These are phyloP conservation scores for Akanthomyces muscarius DNA, from an alignment of 2,329 filamentous ascomycete species.

Conservation along the genomic window DNA sequence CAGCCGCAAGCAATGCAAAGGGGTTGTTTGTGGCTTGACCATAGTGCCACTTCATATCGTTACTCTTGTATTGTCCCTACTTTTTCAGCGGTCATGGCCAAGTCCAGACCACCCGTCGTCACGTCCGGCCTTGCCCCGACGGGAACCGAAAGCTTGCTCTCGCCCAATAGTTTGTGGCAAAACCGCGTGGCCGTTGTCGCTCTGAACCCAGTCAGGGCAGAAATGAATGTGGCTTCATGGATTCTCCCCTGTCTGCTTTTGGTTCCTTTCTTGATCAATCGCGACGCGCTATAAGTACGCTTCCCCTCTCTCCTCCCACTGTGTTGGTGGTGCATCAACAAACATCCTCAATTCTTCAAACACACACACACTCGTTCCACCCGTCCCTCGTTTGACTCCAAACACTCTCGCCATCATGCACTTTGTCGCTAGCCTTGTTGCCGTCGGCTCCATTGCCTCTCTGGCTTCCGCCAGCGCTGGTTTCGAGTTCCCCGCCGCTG, in stretches of 20 bases:
- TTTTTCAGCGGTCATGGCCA: background rate
- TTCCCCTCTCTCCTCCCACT: conserved; percentile 1
- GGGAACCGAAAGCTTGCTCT: conserved; percentile 1
- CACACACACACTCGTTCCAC: conserved; percentile 2
- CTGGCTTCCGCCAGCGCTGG: conserved; percentile 23
- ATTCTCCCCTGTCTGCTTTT: background rate
- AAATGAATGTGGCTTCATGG: background rate
- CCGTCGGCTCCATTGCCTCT: conserved; percentile 29
- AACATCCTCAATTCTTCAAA: background rate
- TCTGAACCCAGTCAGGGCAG: background rate
- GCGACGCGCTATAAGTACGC: conserved; percentile 12
- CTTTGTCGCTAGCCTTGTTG: conserved; percentile 25
- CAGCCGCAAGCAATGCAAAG: background rate
- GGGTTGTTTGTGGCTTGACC: conserved; percentile 1
- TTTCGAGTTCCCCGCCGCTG: conserved; percentile 28
- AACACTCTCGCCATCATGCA: conserved; percentile 26
- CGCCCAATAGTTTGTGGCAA: too few relatives aligned
- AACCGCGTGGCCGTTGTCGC: background rate
- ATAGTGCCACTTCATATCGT: background rate
- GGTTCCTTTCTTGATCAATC: background rate
- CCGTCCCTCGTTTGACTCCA: background rate
- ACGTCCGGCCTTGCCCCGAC: background rate
- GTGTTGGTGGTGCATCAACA: conserved; percentile 1
- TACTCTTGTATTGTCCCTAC: background rate
- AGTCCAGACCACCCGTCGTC: background rate